Conservation (phyloP, 2,329 filamentous ascomycete species). For the Fusarium piperis region DNA sequence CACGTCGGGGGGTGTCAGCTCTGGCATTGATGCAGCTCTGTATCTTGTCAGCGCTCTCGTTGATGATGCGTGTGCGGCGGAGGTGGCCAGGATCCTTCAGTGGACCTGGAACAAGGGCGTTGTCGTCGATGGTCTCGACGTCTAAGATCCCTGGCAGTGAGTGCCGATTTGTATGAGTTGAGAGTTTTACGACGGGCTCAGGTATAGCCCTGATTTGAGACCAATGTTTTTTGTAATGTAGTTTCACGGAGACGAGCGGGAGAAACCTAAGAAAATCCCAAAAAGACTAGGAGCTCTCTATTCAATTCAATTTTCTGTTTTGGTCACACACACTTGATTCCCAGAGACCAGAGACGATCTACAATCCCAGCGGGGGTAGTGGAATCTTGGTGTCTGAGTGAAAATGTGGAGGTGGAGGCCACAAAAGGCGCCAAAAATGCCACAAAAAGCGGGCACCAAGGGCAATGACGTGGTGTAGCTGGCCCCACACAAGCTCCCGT, state of each 20-base stretch:
- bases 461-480: conserved; percentile 33
- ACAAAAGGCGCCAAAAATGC: conserved; percentile 19
- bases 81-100: conserved; percentile 80
- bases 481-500: conserved; percentile 45
- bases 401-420: conserved; percentile 42
- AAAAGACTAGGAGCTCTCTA: conserved; percentile 44
- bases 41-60: conserved; percentile 88
- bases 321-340: conserved; percentile 10
- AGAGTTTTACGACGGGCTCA: conserved; percentile 35
- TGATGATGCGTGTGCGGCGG: conserved; percentile 77
- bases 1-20: conserved; percentile 80
- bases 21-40: conserved; percentile 83
- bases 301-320: conserved; percentile 38
- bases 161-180: conserved; percentile 42
- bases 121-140: conserved; percentile 85
- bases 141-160: conserved; percentile 61
- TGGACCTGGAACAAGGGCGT: conserved; percentile 88
- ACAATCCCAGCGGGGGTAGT: not conserved
- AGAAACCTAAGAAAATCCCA: conserved; percentile 43
- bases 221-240: conserved; percentile 42
- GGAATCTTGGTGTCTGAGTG: conserved; percentile 4
- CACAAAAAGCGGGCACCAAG: conserved; percentile 14
- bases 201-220: conserved; percentile 34
- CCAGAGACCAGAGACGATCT: not conserved
- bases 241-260: conserved; percentile 35